Evolutionary conservation across 331 rosid species (phyloP).

Genomic region (Telfairia occidentalis): DNA sequence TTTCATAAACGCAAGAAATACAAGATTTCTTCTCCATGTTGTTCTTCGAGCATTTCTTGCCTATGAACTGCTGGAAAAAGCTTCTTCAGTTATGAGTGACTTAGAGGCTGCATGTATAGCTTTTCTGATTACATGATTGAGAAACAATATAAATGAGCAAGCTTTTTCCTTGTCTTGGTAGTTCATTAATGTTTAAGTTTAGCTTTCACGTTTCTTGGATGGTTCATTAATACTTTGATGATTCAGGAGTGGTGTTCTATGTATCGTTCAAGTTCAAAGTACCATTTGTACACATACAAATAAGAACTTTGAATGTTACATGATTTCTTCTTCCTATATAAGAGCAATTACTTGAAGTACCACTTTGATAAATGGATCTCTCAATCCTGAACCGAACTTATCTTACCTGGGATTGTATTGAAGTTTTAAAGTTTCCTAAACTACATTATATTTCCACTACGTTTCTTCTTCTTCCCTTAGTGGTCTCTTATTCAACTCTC

Average conservation of each 20-base stretch:
- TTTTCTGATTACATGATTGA: background rate
- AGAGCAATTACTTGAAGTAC: background rate
- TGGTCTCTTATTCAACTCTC: no score
- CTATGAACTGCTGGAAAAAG: background rate
- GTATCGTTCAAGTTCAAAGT: no score
- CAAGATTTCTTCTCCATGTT: background rate
- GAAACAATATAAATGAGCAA: background rate
- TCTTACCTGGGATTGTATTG: background rate
- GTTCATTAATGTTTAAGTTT: background rate
- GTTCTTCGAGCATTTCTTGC: no score
- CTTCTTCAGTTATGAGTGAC: background rate
- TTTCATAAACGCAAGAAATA: background rate
- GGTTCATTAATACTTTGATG: background rate
- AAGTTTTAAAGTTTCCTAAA: background rate
- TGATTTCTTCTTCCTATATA: no score
- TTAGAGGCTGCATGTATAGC: background rate
- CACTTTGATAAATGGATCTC: background rate
- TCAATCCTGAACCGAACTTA: background rate
- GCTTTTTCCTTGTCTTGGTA: background rate
- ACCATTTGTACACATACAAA: background rate
- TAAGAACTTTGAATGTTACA: background rate
- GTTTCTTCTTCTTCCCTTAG: no score
- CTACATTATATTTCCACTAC: no score
- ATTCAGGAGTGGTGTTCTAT: no score
- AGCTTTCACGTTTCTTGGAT: background rate